Percentiles rank a stretch among this genome's conserved stretches.
phyloP scores from a whole-genome alignment of 2,329 filamentous ascomycete genomes.

The Cercospora janseana region DNA sequence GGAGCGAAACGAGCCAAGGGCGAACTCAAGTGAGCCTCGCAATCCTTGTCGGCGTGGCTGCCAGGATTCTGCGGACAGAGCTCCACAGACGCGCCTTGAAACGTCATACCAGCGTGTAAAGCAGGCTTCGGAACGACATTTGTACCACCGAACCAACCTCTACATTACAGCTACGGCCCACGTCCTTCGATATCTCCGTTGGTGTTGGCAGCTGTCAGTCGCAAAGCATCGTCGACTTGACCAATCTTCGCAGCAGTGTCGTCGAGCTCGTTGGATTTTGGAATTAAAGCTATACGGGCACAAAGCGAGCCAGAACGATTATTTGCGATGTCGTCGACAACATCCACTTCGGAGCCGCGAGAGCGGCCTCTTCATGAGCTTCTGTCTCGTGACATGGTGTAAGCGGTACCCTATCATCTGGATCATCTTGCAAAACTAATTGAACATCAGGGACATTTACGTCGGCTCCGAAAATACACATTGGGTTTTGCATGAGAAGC shows the following conservation, averaged over 20 bases:
- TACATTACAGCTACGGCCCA: slow-evolving; percentile 13
- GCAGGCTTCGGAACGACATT: slow-evolving; percentile 13
- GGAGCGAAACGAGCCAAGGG: neutral
- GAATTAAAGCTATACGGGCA: neutral
- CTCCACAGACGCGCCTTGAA: slow-evolving; percentile 12
- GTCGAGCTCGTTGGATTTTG: slow-evolving; percentile 3
- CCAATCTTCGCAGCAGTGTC: slow-evolving; percentile 5
- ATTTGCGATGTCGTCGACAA: slow-evolving; percentile 20
- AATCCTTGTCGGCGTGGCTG: slow-evolving; percentile 10
- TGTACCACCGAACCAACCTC: slow-evolving; percentile 16
- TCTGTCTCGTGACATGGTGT: slow-evolving; percentile 51
- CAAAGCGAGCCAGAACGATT: neutral
- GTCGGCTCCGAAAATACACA: slow-evolving; percentile 55
- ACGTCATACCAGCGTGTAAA: slow-evolving; percentile 14
- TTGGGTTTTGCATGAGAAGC: slow-evolving; percentile 57
- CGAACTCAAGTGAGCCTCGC: neutral
- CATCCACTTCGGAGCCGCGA: slow-evolving; percentile 24
- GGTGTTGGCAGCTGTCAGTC: neutral
- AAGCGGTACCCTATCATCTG: neutral
- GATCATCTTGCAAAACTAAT: neutral
- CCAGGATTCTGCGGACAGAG: slow-evolving; percentile 7
- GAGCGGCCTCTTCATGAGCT: slow-evolving; percentile 50
- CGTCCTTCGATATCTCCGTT: neutral
- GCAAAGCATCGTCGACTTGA: slow-evolving; percentile 1
- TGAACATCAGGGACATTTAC: slow-evolving; percentile 48